phyloP scores from a whole-genome alignment of 768 basidiomycete genomes.

The Rhizopogon rudus region DNA sequence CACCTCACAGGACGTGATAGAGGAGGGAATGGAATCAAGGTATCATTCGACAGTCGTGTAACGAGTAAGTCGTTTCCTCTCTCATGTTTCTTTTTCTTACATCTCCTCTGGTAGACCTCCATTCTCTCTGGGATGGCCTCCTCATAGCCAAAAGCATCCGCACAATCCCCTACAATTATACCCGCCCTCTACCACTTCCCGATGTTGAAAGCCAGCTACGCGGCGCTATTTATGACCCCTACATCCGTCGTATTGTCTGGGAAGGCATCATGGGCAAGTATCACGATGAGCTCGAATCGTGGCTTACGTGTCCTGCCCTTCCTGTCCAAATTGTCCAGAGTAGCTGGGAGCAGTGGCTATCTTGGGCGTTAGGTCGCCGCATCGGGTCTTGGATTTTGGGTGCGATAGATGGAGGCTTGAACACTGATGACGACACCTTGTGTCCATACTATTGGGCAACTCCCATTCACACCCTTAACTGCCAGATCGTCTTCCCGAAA shows the following conservation, averaged over 20 bases:
- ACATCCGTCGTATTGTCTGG: slow-evolving; percentile 81
- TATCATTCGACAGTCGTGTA: slow-evolving; percentile 63
- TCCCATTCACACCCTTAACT: slow-evolving; percentile 73
- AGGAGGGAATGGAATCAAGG: slow-evolving; percentile 81
- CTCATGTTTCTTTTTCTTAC: not conserved
- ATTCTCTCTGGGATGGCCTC: slow-evolving; percentile 82
- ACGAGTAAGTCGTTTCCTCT: slow-evolving; percentile 50
- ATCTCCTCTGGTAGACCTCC: slow-evolving; percentile 51
- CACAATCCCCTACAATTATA: slow-evolving; percentile 70
- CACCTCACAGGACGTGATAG: slow-evolving; percentile 86
- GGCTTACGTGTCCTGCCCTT: slow-evolving; percentile 62
- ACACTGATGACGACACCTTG: slow-evolving; percentile 49
- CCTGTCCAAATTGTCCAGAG: slow-evolving; percentile 9
- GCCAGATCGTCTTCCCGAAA: slow-evolving; percentile 75
- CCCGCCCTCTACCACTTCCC: slow-evolving; percentile 60
- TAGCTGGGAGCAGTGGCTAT: slow-evolving; percentile 27
- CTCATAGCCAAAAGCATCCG: slow-evolving; percentile 83
- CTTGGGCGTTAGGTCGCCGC: slow-evolving; percentile 2
- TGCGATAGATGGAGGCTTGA: slow-evolving; percentile 20
- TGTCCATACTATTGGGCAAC: slow-evolving; percentile 81
- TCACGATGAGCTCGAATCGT: slow-evolving; percentile 50
- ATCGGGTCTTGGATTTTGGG: slow-evolving; percentile 11
- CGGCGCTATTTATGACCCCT: slow-evolving; percentile 83
- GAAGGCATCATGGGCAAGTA: slow-evolving; percentile 77
- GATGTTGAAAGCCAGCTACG: slow-evolving; percentile 63